Evolutionary conservation across 1,284 basidiomycete genomes (phyloP), one percentile per base, ranked within the genome.

Genomic region (Xanthoconium separans): DNA sequence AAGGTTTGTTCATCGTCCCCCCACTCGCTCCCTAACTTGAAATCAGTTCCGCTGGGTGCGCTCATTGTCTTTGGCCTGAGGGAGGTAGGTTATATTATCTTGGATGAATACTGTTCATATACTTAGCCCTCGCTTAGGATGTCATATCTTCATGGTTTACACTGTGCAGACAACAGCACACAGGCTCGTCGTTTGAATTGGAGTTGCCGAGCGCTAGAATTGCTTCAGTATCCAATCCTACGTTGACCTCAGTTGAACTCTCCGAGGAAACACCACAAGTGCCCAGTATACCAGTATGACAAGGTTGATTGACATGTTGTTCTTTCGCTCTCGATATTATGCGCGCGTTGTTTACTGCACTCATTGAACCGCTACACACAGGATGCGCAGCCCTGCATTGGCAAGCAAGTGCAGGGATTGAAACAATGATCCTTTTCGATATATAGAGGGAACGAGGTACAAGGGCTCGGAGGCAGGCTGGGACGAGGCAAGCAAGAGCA

Each of bases 61-160:
- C 70, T 77, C 52, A 55, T 79, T 24, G 64, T 80, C 3, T 79
- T 82, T 59, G 79, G 77, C 20, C 69, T 72, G n/a, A 78, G 79
- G 56, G 70, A 71, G 70, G 79, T 76, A 56, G 7, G 58, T 51
- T 12, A 10, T 41, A 22, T 40, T 15, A 13, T n/a, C 37, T 50
- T 20, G 0, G 16, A 7, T 13, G 18, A 24, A 46, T 22, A 12
- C 22, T 20, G 10, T 40, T 45, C 33, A 18, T 44, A n/a, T 52
- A 24, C 57, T 61, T 22, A 56, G 6, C 13, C 3, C 27, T 2
- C 18, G 9, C 22, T 13, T 44, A 67, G 66, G 65, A 58, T 24
- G 45, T 57, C 27, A 47, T 67, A 36, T 53, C 54, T 0, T 48
- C 55, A 22, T 67, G 66, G 61, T 46, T 48, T 10, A 45, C 50